Conservation (phyloP, 306 rosid species). For the Arachis hypogaea region DNA sequence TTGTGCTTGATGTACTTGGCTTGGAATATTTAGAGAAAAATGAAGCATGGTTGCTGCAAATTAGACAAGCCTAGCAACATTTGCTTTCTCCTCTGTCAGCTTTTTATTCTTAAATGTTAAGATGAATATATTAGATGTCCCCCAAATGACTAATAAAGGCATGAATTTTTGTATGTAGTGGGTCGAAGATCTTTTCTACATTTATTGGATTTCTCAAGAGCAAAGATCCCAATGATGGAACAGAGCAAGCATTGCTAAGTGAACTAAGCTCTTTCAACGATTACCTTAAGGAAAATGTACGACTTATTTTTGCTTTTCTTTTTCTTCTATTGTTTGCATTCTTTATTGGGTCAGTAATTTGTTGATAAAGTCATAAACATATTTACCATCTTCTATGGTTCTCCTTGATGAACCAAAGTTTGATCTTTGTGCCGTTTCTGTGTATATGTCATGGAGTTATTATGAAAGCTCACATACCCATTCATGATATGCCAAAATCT, state of each 20-base stretch:
- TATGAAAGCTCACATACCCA: not conserved
- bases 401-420: constrained; percentile 2
- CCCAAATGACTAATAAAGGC: not conserved
- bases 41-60: not conserved
- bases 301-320: constrained; percentile 38
- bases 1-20: not conserved
- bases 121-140: constrained; percentile 1
- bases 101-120: constrained; percentile 8
- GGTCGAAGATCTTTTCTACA: constrained; percentile 88
- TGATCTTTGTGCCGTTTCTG: not conserved
- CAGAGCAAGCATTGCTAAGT: constrained; percentile 72
- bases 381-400: constrained; percentile 11
- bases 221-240: constrained; percentile 87
- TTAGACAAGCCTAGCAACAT: not conserved
- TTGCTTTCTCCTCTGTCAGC: not conserved
- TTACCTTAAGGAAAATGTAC: constrained; percentile 83
- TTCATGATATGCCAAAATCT: not conserved
- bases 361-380: not conserved
- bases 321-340: constrained; percentile 13
- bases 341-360: constrained; percentile 27
- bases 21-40: constrained; percentile 1
- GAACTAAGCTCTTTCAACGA: constrained; percentile 81
- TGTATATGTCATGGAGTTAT: not conserved
- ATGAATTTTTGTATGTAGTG: constrained; percentile 51
- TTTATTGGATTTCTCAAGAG: constrained; percentile 94